A percentile compares a stretch with the other conserved stretches of the same genome.
Conservation (phyloP, 2,329 filamentous ascomycete genomes). For the Microsporum canis region DNA sequence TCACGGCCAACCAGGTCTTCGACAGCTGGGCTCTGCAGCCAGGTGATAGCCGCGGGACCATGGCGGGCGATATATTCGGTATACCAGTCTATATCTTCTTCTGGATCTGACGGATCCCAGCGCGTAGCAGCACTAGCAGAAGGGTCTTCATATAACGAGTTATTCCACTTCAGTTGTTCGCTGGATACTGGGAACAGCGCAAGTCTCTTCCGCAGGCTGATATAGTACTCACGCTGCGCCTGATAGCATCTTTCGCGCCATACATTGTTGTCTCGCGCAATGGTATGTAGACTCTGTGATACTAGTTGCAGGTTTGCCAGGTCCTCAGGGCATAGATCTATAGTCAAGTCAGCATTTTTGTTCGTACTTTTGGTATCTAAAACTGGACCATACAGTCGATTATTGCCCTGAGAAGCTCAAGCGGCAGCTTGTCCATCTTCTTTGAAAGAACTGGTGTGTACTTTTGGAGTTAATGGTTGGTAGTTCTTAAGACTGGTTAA, state of each 20-base stretch:
- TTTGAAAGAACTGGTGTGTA: neutral
- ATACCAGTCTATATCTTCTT: conserved; percentile 71
- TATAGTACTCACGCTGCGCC: conserved; percentile 12
- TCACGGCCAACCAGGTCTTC: conserved; percentile 26
- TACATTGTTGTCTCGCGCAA: conserved; percentile 62
- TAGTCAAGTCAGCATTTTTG: neutral
- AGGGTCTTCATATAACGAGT: neutral
- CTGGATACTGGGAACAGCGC: neutral
- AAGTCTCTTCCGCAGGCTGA: neutral
- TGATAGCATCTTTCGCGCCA: conserved; percentile 70
- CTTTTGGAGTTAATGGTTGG: neutral
- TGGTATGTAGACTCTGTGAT: conserved; percentile 51
- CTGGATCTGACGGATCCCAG: conserved; percentile 69
- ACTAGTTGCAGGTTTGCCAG: conserved; percentile 59
- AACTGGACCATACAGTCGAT: conserved; percentile 43
- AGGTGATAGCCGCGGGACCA: conserved; percentile 60
- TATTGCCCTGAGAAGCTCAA: conserved; percentile 54
- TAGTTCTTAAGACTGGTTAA: neutral
- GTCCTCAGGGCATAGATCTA: conserved; percentile 53
- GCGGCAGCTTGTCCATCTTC: conserved; percentile 46
- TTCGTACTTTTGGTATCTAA: neutral
- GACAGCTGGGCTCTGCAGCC: conserved; percentile 54
- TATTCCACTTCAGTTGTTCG: neutral
- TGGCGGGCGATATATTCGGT: conserved; percentile 77
- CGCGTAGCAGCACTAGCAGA: neutral